phyloP scores from a whole-genome alignment of 163 green algal genomes.

The Volvox carteri region DNA sequence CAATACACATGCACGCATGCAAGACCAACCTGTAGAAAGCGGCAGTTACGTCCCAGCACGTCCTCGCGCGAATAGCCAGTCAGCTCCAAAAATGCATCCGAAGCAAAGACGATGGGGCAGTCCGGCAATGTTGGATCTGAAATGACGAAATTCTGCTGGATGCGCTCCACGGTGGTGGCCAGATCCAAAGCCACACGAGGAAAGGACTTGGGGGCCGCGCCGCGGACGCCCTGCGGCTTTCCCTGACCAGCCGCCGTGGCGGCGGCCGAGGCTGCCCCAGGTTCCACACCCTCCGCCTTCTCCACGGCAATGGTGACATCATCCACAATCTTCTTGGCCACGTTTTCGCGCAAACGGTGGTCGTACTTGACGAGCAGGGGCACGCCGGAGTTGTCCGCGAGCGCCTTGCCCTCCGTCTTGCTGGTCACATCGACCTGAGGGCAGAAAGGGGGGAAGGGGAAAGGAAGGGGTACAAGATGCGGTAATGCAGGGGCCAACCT shows the following conservation, averaged over 20 bases:
- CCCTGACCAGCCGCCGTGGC: background rate
- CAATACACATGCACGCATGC: background rate
- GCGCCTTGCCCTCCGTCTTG: constrained; percentile 91
- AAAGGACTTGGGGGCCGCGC: constrained; percentile 78
- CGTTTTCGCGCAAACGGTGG: constrained; percentile 82
- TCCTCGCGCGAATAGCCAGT: constrained; percentile 93
- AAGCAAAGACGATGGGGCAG: constrained; percentile 98
- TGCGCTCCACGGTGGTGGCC: constrained; percentile 96
- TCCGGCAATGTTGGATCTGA: constrained; percentile 96
- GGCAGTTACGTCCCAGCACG: constrained; percentile 94
- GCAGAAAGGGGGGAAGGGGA: background rate
- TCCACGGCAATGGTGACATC: constrained; percentile 85
- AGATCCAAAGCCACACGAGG: constrained; percentile 95
- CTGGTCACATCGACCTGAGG: constrained; percentile 90
- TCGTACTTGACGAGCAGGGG: constrained; percentile 91
- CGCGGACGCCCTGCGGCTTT: constrained; percentile 49
- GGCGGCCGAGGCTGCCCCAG: background rate
- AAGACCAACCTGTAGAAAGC: constrained; percentile 52
- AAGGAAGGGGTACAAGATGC: too few species aligned
- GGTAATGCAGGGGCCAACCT: too few species aligned
- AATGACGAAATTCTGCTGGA: constrained; percentile 97
- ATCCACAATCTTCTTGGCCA: constrained; percentile 87
- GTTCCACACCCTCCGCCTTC: constrained; percentile 56
- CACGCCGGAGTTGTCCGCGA: constrained; percentile 78
- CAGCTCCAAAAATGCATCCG: constrained; percentile 95